These are phyloP conservation scores for Populus euphratica DNA, from an alignment of 345 rosid species.

Conservation along the genomic window DNA sequence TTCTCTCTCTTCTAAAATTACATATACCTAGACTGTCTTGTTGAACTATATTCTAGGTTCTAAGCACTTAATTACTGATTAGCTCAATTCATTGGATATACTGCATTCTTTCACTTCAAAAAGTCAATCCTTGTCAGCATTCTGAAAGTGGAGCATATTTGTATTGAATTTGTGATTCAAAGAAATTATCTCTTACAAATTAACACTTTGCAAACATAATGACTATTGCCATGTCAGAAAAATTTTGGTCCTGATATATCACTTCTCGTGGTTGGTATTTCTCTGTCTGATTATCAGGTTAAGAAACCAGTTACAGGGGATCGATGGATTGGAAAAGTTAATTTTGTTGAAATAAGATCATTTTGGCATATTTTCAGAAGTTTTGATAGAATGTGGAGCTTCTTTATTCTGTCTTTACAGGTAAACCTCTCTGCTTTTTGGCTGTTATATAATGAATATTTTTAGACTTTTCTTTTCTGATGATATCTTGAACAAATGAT, in stretches of 20 bases:
- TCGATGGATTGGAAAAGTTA: constrained; percentile 93
- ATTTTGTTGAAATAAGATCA: constrained; percentile 95
- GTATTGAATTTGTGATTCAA: neutral
- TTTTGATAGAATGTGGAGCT: constrained; percentile 99
- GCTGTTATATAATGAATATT: too few species aligned
- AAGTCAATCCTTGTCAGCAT: neutral
- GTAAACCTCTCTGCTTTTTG: constrained; percentile 29
- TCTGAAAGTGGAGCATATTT: neutral
- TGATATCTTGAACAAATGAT: neutral
- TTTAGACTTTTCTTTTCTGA: too few species aligned
- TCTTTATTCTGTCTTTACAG: constrained; percentile 84
- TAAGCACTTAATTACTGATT: too few species aligned
- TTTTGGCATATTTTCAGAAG: constrained; percentile 98
- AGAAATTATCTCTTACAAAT: neutral
- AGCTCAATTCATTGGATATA: too few species aligned
- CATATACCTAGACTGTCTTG: too few species aligned
- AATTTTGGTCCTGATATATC: constrained; percentile 10
- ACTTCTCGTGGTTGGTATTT: neutral
- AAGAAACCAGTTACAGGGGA: constrained; percentile 53
- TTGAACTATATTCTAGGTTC: too few species aligned
- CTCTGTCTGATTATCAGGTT: constrained; percentile 45
- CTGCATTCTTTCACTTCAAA: too few species aligned
- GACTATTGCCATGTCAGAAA: neutral
- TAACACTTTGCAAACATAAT: neutral
- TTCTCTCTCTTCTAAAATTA: too few species aligned